A percentile compares a stretch with the other conserved stretches of the same genome.
phyloP scores from a whole-genome alignment of 495 filamentous ascomycete species.

The Aspergillus saccharolyticus region DNA sequence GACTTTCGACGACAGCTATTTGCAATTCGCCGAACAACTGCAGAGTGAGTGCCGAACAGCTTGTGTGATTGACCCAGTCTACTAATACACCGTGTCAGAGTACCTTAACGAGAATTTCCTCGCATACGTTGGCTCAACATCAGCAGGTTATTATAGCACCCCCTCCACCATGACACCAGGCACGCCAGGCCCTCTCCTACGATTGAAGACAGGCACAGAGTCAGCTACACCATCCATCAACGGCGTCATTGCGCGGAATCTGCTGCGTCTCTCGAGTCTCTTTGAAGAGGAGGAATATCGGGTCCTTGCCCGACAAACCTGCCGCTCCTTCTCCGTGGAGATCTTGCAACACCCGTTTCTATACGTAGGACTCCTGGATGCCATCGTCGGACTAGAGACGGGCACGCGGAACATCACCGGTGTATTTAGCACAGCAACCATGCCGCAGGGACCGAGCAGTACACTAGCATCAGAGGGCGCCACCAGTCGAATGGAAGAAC shows the following conservation, averaged over 20 bases:
- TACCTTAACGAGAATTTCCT: slow-evolving; percentile 66
- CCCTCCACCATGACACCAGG: slow-evolving; percentile 56
- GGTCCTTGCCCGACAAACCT: slow-evolving; percentile 63
- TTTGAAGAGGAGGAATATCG: slow-evolving; percentile 63
- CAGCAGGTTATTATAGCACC: slow-evolving; percentile 86
- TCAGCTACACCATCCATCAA: slow-evolving; percentile 85
- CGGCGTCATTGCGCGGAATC: slow-evolving; percentile 74
- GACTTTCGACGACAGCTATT: slow-evolving; percentile 73
- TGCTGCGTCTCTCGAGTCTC: slow-evolving; percentile 69
- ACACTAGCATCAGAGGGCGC: slow-evolving; percentile 19
- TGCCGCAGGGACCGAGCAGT: slow-evolving; percentile 5
- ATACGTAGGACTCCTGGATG: slow-evolving; percentile 72
- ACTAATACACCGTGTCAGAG: slow-evolving; percentile 38
- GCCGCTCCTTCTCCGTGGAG: slow-evolving; percentile 81
- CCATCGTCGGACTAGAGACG: slow-evolving; percentile 67
- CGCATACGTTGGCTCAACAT: slow-evolving; percentile 41
- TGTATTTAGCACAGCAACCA: slow-evolving; percentile 31
- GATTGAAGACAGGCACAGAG: slow-evolving; percentile 92
- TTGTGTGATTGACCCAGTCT: neutral
- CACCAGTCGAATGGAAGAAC: slow-evolving; percentile 25
- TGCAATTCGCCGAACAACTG: slow-evolving; percentile 77
- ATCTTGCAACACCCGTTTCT: slow-evolving; percentile 88
- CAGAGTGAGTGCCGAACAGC: slow-evolving; percentile 52
- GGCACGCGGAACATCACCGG: slow-evolving; percentile 43
- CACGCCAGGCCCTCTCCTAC: slow-evolving; percentile 71